Evolutionary conservation across 2,329 filamentous ascomycete species (phyloP), one percentile per base, ranked within the genome.

Genomic region (Fusarium nygamai): DNA sequence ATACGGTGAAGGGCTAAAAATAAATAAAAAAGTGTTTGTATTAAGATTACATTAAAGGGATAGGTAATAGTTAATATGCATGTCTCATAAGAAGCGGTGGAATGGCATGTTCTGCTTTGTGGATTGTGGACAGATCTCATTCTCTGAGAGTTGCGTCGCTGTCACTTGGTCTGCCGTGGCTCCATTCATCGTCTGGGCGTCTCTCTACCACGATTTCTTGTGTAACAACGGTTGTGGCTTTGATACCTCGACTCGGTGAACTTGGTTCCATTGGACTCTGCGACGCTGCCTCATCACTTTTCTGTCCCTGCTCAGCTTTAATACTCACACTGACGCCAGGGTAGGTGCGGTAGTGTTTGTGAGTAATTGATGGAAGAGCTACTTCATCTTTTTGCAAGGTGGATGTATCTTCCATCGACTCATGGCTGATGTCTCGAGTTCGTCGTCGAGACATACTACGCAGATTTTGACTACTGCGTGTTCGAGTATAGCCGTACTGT

Each of bases 181-280:
- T 20, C 41, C 47, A 39, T 46, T 33, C 51, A 8, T 57, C 33
- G 4, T 51, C 44, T 29, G 22, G 7, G 1, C 20, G 12, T 16
- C 48, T 65, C 22, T 59, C 33, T 13, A 51, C n/a, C n/a, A 50
- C 39, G 3, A 65, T 27, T 19, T 65, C 27, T 1, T 64, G 61
- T 6, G 47, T 68, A 5, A 65, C 61, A 20, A 59, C 53, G 9
- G 61, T 68, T 3, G 51, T 65, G 12, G 65, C 56, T 50, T 64
- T 63, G 12, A 65, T 68, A 0, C 38, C 53, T 39, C 61, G 51
- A 10, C 31, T 31, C 7, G 46, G 50, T 3, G n/a, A 24, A 17
- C 20, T 27, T 24, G 24, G 27, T 10, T 39, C 33, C 3, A 20
- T 9, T 4, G 39, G 31, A 46, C 27, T 24, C 8, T 39, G 61